Percentiles rank a stretch among this genome's conserved stretches.
These are phyloP conservation scores for Aspergillus pseudoglaucus DNA, from an alignment of 2,329 filamentous ascomycete genomes.

Conservation along the genomic window DNA sequence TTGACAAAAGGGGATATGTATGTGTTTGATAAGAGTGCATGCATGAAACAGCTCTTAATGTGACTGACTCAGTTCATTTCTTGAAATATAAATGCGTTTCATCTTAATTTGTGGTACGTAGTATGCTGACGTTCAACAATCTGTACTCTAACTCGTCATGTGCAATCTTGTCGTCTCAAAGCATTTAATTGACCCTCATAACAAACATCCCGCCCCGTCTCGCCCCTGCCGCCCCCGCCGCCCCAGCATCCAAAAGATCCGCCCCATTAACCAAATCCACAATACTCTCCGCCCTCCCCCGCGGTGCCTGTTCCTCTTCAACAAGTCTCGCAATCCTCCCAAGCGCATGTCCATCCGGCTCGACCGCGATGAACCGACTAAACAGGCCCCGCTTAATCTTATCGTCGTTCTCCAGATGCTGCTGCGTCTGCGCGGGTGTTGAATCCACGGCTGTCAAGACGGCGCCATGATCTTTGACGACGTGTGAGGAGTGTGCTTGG, in stretches of 20 bases:
- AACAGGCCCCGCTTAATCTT: constrained; percentile 16
- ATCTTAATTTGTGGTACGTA: not conserved
- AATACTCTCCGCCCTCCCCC: constrained; percentile 26
- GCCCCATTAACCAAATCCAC: constrained; percentile 29
- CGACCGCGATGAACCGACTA: constrained; percentile 32
- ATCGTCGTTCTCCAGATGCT: constrained; percentile 2
- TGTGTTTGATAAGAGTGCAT: constrained; percentile 6
- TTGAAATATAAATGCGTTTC: not conserved
- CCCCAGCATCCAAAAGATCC: constrained; percentile 26
- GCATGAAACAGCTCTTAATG: not conserved
- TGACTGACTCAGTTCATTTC: too few species aligned
- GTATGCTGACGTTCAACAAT: too few species aligned
- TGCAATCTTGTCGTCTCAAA: too few species aligned
- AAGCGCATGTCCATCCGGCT: constrained; percentile 29
- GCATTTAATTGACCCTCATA: constrained; percentile 20
- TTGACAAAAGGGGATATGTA: not conserved
- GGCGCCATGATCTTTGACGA: constrained; percentile 28
- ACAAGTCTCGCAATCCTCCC: constrained; percentile 29
- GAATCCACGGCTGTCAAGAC: constrained; percentile 31
- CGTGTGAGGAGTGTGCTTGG: constrained; percentile 25
- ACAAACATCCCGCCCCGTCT: constrained; percentile 27
- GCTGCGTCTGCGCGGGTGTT: constrained; percentile 14
- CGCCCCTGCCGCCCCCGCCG: constrained; percentile 21
- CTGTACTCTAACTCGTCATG: too few species aligned
- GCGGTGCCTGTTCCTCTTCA: constrained; percentile 26